These are phyloP conservation scores for Vitis amurensis DNA, from an alignment of 164 flowering plant genomes.

Conservation along the genomic window DNA sequence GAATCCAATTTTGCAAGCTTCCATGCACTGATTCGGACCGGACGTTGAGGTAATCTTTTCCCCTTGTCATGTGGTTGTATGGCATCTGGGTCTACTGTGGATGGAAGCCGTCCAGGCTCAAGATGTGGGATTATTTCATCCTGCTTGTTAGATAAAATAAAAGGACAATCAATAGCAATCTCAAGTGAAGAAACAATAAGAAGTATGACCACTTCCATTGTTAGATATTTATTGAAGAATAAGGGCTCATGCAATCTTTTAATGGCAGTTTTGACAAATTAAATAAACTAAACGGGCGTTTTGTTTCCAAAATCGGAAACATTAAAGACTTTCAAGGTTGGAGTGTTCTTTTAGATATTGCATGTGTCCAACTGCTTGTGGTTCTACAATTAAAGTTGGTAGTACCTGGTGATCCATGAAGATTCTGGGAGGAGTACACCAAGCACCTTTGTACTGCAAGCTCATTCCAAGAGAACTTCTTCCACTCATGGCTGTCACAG, in stretches of 20 bases:
- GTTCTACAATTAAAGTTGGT: background rate
- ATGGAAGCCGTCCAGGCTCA: conserved; percentile 84
- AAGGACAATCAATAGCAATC: background rate
- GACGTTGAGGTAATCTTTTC: conserved; percentile 56
- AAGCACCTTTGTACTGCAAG: conserved; percentile 83
- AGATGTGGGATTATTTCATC: conserved; percentile 90
- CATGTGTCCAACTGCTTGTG: too few relatives aligned
- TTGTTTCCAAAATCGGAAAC: too few relatives aligned
- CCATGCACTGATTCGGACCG: conserved; percentile 89
- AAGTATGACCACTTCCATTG: background rate
- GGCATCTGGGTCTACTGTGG: conserved; percentile 92
- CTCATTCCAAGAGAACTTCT: conserved; percentile 82
- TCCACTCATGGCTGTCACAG: conserved; percentile 84
- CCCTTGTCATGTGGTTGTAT: conserved; percentile 50
- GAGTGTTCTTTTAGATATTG: too few relatives aligned
- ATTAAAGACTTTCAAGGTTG: too few relatives aligned
- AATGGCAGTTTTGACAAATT: too few relatives aligned
- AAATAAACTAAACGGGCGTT: too few relatives aligned
- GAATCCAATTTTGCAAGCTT: conserved; percentile 90
- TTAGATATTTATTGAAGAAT: too few relatives aligned
- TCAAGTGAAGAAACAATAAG: background rate
- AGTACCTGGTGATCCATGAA: conserved; percentile 91
- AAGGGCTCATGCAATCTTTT: too few relatives aligned
- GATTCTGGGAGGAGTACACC: conserved; percentile 97
- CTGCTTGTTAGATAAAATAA: conserved; percentile 30